Conservation (phyloP, 2,329 filamentous ascomycete genomes). For the Alternaria burnsii region DNA sequence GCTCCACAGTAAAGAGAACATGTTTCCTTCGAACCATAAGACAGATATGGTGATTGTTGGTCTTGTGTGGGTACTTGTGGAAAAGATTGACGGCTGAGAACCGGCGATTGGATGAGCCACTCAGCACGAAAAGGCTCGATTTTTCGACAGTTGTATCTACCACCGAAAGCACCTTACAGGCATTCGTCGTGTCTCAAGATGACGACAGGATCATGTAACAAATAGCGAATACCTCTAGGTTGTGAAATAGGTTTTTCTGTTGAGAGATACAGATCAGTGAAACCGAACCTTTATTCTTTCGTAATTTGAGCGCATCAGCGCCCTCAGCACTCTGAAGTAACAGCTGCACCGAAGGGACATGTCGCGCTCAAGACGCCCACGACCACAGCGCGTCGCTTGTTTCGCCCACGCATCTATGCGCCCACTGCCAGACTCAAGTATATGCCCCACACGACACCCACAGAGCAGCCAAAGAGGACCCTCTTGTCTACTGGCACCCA, state of each 20-base stretch:
- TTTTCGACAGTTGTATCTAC: not conserved
- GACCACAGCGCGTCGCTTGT: not conserved
- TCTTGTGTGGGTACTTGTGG: not conserved
- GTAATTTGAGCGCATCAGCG: not conserved
- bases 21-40: not conserved
- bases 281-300: not conserved
- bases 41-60: not conserved
- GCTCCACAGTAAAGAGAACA: not conserved
- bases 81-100: not conserved
- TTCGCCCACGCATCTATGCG: conserved; percentile 19
- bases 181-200: not conserved
- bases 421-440: conserved; percentile 72
- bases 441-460: conserved; percentile 77
- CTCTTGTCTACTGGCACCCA: conserved; percentile 75
- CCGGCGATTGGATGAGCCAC: not conserved
- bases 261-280: not conserved
- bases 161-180: not conserved
- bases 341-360: not conserved
- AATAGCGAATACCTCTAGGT: not conserved
- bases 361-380: not conserved
- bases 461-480: conserved; percentile 74
- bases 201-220: not conserved
- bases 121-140: not conserved
- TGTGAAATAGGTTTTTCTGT: not conserved
- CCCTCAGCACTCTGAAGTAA: not conserved